phyloP scores from a whole-genome alignment of 352 stramenopile species.

The Pythium phragmiticola region DNA sequence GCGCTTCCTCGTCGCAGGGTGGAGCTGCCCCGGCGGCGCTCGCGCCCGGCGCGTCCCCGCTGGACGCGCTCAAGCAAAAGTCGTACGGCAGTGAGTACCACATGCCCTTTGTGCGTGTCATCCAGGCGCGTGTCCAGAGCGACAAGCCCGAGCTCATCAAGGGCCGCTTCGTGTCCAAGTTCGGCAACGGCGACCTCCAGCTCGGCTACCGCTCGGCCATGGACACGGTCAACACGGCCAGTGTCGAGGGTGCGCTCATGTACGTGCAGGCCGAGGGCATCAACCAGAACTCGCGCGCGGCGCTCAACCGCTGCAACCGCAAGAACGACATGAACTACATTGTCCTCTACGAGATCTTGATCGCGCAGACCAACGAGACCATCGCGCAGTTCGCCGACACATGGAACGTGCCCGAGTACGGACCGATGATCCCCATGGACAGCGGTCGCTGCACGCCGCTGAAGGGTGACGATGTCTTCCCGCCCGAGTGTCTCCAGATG shows the following conservation, averaged over 20 bases:
- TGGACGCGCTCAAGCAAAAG: constrained; percentile 40
- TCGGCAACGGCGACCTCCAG: constrained; percentile 44
- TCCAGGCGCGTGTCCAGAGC: constrained; percentile 74
- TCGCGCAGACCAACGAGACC: constrained; percentile 47
- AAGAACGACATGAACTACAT: constrained; percentile 55
- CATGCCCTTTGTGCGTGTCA: constrained; percentile 55
- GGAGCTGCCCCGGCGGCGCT: not conserved
- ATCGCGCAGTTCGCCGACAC: constrained; percentile 38
- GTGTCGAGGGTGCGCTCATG: constrained; percentile 71
- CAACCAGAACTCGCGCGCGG: constrained; percentile 49
- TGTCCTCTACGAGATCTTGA: constrained; percentile 51
- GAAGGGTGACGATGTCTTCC: constrained; percentile 26
- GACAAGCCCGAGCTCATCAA: constrained; percentile 61
- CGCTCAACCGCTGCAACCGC: constrained; percentile 45
- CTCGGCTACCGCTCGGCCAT: constrained; percentile 54
- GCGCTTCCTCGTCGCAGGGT: not conserved
- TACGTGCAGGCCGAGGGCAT: constrained; percentile 82
- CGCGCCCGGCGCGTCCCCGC: constrained; percentile 7
- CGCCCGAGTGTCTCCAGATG: constrained; percentile 43
- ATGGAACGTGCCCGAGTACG: constrained; percentile 42
- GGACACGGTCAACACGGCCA: constrained; percentile 78
- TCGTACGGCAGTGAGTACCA: constrained; percentile 45
- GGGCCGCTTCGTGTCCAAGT: constrained; percentile 60
- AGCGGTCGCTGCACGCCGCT: constrained; percentile 37
- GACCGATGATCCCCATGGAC: constrained; percentile 46